Conservation (phyloP, 1,139 yeast genomes). For the Hansenula anomala region DNA sequence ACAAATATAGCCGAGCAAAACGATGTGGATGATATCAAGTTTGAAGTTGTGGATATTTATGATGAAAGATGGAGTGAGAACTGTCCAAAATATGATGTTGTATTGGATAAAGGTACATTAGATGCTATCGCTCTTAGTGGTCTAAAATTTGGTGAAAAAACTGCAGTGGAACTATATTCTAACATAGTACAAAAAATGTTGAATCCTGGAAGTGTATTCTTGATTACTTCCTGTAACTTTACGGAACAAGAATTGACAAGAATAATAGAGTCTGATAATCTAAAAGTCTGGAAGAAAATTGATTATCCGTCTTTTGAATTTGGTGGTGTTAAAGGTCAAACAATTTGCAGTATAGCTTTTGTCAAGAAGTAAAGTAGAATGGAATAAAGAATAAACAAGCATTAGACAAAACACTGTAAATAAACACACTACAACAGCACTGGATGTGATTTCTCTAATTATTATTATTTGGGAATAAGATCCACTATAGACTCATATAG, state of each 20-base stretch:
- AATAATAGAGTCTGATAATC: slow-evolving; percentile 41
- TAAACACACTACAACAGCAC: no score
- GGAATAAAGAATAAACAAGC: no score
- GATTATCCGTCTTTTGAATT: slow-evolving; percentile 79
- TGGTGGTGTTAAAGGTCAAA: slow-evolving; percentile 84
- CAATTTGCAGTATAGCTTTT: slow-evolving; percentile 86
- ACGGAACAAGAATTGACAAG: slow-evolving; percentile 68
- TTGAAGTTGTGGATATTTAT: slow-evolving; percentile 42
- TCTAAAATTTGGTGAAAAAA: slow-evolving; percentile 33
- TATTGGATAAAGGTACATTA: slow-evolving; percentile 90
- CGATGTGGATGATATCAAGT: slow-evolving; percentile 34
- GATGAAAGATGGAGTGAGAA: slow-evolving; percentile 17
- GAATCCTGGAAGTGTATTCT: slow-evolving; percentile 51
- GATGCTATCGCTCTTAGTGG: slow-evolving; percentile 94
- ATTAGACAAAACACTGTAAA: no score
- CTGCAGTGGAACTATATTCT: slow-evolving; percentile 54
- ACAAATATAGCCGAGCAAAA: slow-evolving; percentile 39
- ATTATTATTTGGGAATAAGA: slow-evolving; percentile 24
- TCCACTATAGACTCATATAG: slow-evolving; percentile 49
- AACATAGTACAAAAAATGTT: slow-evolving; percentile 52
- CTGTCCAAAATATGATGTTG: slow-evolving; percentile 49
- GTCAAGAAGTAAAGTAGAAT: slow-evolving; percentile 25
- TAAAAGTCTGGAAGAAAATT: slow-evolving; percentile 58
- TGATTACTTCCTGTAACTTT: slow-evolving; percentile 94
- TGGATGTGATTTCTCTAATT: background rate